Evolutionary conservation across 768 basidiomycete species (phyloP).

Genomic region (Clitopilus hobsonii): DNA sequence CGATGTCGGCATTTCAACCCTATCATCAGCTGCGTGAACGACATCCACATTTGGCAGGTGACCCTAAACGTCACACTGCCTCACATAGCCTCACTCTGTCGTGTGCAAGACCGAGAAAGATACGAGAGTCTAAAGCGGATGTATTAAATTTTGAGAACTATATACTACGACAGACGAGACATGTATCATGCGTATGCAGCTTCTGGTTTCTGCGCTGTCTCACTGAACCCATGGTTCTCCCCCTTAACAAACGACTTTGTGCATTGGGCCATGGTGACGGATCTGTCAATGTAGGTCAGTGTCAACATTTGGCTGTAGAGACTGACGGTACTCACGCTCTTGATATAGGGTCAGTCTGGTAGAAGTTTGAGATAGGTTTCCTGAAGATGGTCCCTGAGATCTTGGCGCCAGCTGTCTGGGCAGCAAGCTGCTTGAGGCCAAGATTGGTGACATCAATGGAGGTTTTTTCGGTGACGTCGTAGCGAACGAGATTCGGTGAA

Average conservation of each 20-base stretch:
- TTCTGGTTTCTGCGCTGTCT: conserved; percentile 40
- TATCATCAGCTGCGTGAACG: background rate
- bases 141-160: background rate
- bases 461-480: conserved; percentile 75
- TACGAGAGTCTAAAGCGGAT: background rate
- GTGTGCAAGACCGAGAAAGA: background rate
- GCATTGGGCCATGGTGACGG: conserved; percentile 96
- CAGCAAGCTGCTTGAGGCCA: conserved; percentile 60
- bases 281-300: conserved; percentile 35
- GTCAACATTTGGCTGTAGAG: background rate
- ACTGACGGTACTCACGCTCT: conserved; percentile 63
- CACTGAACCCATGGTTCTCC: conserved; percentile 55
- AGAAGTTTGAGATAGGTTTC: conserved; percentile 89
- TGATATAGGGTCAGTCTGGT: conserved; percentile 93
- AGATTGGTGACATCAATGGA: conserved; percentile 66
- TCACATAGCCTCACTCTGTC: background rate
- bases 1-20: background rate
- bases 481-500: conserved; percentile 83
- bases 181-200: conserved; percentile 35
- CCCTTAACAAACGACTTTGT: conserved; percentile 81
- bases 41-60: background rate
- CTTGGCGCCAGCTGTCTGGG: conserved; percentile 48
- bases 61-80: background rate
- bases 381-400: conserved; percentile 57
- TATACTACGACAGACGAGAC: background rate